These are phyloP conservation scores for Chaetomiaceae sp. DNA, from an alignment of 2,329 filamentous ascomycete genomes.

Conservation along the genomic window DNA sequence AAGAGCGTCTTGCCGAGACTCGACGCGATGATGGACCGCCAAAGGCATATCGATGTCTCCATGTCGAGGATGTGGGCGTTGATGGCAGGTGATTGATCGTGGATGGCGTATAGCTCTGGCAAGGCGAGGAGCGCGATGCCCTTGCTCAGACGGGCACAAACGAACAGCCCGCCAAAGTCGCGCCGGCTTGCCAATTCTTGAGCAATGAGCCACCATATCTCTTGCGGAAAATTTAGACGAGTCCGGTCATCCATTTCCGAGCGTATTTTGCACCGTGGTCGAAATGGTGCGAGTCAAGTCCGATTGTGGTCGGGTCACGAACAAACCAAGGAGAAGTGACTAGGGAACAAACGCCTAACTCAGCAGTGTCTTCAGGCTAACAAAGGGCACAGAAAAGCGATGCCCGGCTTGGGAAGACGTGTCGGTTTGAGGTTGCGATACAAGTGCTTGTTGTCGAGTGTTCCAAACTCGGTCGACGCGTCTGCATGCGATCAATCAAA, in stretches of 20 bases:
- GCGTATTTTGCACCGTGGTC: too few relatives aligned
- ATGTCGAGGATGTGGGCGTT: constrained; percentile 33
- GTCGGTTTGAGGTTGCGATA: too few relatives aligned
- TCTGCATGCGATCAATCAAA: too few relatives aligned
- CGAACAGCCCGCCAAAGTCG: constrained; percentile 59
- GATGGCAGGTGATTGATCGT: constrained; percentile 42
- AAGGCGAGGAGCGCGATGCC: constrained; percentile 56
- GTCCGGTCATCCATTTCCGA: not conserved
- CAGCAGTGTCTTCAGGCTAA: too few relatives aligned
- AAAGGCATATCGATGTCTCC: constrained; percentile 58
- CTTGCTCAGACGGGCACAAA: constrained; percentile 51
- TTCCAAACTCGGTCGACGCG: too few relatives aligned
- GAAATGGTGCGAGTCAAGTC: too few relatives aligned
- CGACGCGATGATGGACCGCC: constrained; percentile 65
- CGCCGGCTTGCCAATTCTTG: constrained; percentile 51
- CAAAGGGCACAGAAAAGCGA: too few relatives aligned
- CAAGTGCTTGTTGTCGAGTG: too few relatives aligned
- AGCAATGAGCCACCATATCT: constrained; percentile 58
- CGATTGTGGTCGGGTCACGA: too few relatives aligned
- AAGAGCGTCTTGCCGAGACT: constrained; percentile 58
- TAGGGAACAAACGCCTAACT: too few relatives aligned
- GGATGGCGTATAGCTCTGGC: constrained; percentile 55
- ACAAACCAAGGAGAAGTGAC: too few relatives aligned
- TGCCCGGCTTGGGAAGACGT: too few relatives aligned
- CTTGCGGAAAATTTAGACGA: constrained; percentile 43